Evolutionary conservation across 306 rosid genomes (phyloP), one percentile per base, ranked within the genome.

Genomic region (Quercus wislizeni): DNA sequence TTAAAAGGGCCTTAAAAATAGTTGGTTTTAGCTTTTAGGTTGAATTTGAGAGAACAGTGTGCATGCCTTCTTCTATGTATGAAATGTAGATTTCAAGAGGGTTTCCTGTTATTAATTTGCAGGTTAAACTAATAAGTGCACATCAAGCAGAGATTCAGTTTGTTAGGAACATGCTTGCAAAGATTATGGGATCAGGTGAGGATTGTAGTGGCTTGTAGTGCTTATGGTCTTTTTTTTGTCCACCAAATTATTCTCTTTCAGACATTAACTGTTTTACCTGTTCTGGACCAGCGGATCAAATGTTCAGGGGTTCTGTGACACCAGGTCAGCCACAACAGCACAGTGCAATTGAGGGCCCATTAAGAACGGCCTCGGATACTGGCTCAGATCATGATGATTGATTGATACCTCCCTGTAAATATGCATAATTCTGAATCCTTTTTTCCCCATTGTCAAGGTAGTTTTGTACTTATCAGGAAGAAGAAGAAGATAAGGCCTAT

Each of bases 121-220:
- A 95, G 97, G 75, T 61, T 74, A 91, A 92, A 82, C 85, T 90
- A 59, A 63, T 86, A 23, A 83, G 76, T 54, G 83, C 92, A 75
- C 82, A 91, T 84, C 88, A 86, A 82, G 65, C 85, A 18, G 95
- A 92, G 80, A 86, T 92, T 67, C 82, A 88, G 76, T 86, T 82
- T 71, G 92, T 88, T 41, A 85, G 69, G 86, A 82, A 62, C 30
- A 56, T 91, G 55, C 6, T 88, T 38, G 55, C 75, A 82, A 90
- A 82, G 85, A 72, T 89, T 63, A 76, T 82, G 78, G 85, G 90
- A 78, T 89, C 95, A 87, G 99, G 99, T 92, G 75, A 85, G 78
- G 62, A 74, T 78, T 55, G 17, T 65, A 15, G 57, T 55, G 55
- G 19, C 73, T 10, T 73, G 46, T 46, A 15, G 43, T 67, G 31